A percentile compares a stretch with the other conserved stretches of the same genome.
These are phyloP conservation scores for Sporothrix euskadiensis DNA, from an alignment of 2,329 filamentous ascomycete species.

Conservation along the genomic window DNA sequence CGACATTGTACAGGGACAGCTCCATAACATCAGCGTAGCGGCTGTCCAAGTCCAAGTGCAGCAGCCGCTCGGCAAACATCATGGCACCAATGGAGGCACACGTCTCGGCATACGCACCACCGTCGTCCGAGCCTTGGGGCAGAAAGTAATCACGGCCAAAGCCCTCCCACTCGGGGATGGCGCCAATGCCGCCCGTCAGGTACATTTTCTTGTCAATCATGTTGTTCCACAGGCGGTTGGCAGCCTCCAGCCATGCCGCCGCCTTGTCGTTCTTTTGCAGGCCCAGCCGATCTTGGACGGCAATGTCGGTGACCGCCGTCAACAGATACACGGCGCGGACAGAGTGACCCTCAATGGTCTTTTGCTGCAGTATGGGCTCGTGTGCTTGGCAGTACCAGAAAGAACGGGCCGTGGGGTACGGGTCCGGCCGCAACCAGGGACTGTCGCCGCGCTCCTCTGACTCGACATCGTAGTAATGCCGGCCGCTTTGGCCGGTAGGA, in stretches of 20 bases:
- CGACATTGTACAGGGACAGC: slow-evolving; percentile 19
- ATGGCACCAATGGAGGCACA: slow-evolving; percentile 15
- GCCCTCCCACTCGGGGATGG: slow-evolving; percentile 9
- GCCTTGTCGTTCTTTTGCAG: background rate
- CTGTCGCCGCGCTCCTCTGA: slow-evolving; percentile 5
- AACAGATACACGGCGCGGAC: slow-evolving; percentile 13
- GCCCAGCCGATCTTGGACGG: background rate
- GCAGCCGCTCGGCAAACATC: slow-evolving; percentile 15
- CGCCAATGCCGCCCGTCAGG: background rate
- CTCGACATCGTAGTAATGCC: slow-evolving; percentile 19
- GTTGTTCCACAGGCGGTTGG: slow-evolving; percentile 10
- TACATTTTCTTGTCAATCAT: slow-evolving; percentile 5
- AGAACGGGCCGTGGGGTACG: background rate
- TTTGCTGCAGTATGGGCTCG: background rate
- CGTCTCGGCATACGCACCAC: slow-evolving; percentile 6
- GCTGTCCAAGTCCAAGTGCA: background rate
- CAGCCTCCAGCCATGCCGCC: background rate
- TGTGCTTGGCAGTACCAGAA: slow-evolving; percentile 16
- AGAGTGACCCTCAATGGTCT: slow-evolving; percentile 1
- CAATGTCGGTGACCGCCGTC: background rate
- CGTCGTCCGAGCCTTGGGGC: background rate
- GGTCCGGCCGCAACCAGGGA: slow-evolving; percentile 4
- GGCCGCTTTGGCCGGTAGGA: background rate
- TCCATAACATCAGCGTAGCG: slow-evolving; percentile 1
- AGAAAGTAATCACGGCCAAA: background rate